These are phyloP conservation scores for Xerocomellus amylosporus DNA, from an alignment of 768 basidiomycete species.

Conservation along the genomic window DNA sequence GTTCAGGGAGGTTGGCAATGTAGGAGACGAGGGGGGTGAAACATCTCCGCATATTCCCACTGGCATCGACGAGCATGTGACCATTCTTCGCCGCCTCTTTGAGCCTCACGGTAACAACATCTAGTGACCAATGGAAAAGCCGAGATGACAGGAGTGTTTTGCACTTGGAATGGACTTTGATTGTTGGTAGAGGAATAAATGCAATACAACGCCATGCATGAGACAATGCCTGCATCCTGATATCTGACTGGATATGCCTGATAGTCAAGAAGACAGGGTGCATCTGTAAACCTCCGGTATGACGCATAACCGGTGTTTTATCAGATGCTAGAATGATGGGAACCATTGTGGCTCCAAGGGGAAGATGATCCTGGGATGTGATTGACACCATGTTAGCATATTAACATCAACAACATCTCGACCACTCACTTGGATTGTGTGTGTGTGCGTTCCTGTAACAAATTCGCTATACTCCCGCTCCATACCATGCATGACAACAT, in stretches of 20 bases:
- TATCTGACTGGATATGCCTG: neutral
- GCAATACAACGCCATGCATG: neutral
- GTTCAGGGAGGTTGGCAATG: constrained; percentile 21
- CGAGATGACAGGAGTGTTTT: neutral
- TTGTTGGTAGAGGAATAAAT: neutral
- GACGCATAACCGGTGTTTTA: neutral
- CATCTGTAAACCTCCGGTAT: neutral
- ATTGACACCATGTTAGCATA: neutral
- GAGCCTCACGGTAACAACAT: neutral
- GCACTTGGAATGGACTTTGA: neutral
- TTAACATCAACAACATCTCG: no score
- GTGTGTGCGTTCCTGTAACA: no score
- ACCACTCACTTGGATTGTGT: neutral
- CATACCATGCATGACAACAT: no score
- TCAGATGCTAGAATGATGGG: neutral
- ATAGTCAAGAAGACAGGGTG: neutral
- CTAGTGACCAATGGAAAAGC: neutral
- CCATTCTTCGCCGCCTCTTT: neutral
- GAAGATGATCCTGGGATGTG: neutral
- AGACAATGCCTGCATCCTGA: neutral
- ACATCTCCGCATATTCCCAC: neutral
- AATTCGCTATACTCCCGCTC: no score
- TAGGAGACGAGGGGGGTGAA: constrained; percentile 15
- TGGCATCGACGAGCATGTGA: constrained; percentile 19
- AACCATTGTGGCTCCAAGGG: neutral